phyloP scores from a whole-genome alignment of 2,329 filamentous ascomycete genomes.

The Colletotrichum truncatum region DNA sequence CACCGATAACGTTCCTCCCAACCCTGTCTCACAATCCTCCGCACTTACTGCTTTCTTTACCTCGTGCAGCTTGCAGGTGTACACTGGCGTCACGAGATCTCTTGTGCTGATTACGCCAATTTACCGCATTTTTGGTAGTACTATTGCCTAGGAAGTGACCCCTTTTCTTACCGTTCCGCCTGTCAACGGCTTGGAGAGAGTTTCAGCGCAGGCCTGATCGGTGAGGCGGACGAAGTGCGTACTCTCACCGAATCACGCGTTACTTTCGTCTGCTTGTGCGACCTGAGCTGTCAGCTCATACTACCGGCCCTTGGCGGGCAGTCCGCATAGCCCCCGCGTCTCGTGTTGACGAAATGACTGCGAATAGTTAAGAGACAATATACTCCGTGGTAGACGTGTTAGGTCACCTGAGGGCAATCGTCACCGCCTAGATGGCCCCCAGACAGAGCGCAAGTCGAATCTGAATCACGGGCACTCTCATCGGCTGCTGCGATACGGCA shows the following conservation, averaged over 20 bases:
- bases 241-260: constrained; percentile 25
- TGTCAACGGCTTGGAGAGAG: not conserved
- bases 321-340: constrained; percentile 24
- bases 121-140: not conserved
- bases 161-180: not conserved
- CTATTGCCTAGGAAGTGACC: not conserved
- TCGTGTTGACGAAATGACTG: constrained; percentile 19
- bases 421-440: not conserved
- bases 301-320: constrained; percentile 3
- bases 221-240: constrained; percentile 19
- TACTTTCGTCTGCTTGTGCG: constrained; percentile 13
- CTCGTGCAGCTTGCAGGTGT: constrained; percentile 25
- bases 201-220: constrained; percentile 2
- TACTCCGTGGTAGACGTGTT: not conserved
- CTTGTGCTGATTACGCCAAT: constrained; percentile 12
- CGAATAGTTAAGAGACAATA: not conserved
- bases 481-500: not conserved
- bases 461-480: not conserved
- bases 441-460: not conserved
- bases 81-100: constrained; percentile 14
- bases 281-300: constrained; percentile 26
- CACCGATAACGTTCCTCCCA: constrained; percentile 10
- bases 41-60: constrained; percentile 26
- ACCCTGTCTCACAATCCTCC: constrained; percentile 21
- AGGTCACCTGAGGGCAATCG: constrained; percentile 10